Percentiles rank a stretch among this genome's conserved stretches.
phyloP scores from a whole-genome alignment of 2,329 filamentous ascomycete species.

The Pseudogymnoascus sp. region DNA sequence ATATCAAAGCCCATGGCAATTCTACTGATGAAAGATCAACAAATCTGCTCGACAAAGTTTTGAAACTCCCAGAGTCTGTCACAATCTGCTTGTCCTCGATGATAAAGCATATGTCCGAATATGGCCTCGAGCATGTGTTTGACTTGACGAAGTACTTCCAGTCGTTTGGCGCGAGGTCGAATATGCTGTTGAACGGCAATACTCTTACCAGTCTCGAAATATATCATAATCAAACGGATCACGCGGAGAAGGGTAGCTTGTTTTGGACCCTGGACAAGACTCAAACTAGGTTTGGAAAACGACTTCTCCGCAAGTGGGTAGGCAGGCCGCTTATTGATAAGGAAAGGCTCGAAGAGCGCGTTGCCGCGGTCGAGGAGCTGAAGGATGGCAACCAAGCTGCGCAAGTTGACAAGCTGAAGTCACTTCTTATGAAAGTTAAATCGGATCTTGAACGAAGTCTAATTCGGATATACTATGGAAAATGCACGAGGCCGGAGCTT shows the following conservation, averaged over 20 bases:
- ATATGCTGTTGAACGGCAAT: conserved; percentile 95
- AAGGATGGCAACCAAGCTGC: conserved; percentile 56
- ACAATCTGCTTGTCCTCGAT: conserved; percentile 91
- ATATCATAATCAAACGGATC: conserved; percentile 88
- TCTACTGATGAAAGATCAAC: conserved; percentile 47
- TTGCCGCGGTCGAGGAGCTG: conserved; percentile 80
- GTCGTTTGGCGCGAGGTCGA: conserved; percentile 84
- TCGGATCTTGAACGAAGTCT: conserved; percentile 86
- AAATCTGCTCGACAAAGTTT: conserved; percentile 72
- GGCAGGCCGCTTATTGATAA: conserved; percentile 80
- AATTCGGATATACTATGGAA: conserved; percentile 94
- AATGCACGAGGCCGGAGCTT: conserved; percentile 84
- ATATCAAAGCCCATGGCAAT: conserved; percentile 54
- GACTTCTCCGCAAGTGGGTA: conserved; percentile 88
- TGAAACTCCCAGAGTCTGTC: conserved; percentile 75
- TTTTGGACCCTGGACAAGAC: conserved; percentile 96
- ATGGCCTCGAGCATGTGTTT: conserved; percentile 90
- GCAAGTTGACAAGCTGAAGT: conserved; percentile 64
- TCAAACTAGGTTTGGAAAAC: conserved; percentile 77
- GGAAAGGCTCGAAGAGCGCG: conserved; percentile 63
- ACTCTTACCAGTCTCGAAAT: conserved; percentile 90
- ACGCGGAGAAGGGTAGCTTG: conserved; percentile 74
- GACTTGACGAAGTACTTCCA: conserved; percentile 96
- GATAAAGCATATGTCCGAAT: conserved; percentile 88
- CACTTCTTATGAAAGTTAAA: conserved; percentile 60